A percentile compares a stretch with the other conserved stretches of the same genome.
Evolutionary conservation across 2,329 filamentous ascomycete species (phyloP).

Genomic region (Fusarium zealandicum): DNA sequence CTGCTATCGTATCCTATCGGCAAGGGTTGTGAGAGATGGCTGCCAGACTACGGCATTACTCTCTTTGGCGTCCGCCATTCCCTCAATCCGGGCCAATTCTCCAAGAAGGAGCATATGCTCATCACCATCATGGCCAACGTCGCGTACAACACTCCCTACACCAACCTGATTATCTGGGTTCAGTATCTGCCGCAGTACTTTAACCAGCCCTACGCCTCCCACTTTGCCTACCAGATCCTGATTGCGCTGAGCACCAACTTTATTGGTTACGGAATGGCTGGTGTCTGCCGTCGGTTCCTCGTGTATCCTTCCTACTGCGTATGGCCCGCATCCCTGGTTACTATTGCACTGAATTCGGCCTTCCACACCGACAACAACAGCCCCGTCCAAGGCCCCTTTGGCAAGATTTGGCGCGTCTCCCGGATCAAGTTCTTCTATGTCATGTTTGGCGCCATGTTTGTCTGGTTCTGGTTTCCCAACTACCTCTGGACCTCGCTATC

Average conservation of each 20-base stretch:
- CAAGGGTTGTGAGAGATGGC: constrained; percentile 56
- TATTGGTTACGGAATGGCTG: constrained; percentile 67
- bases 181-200: constrained; percentile 62
- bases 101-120: constrained; percentile 67
- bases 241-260: constrained; percentile 64
- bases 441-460: constrained; percentile 60
- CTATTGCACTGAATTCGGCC: constrained; percentile 61
- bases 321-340: constrained; percentile 64
- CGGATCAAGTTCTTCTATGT: constrained; percentile 60
- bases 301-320: constrained; percentile 64
- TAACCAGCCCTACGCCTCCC: constrained; percentile 60
- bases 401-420: constrained; percentile 54
- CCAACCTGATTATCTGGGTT: constrained; percentile 63
- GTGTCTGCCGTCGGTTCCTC: constrained; percentile 60
- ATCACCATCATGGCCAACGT: constrained; percentile 70
- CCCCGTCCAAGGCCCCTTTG: constrained; percentile 52
- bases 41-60: constrained; percentile 60
- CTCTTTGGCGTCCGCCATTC: constrained; percentile 55
- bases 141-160: constrained; percentile 60
- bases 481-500: constrained; percentile 61
- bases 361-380: constrained; percentile 57
- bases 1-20: constrained; percentile 64
- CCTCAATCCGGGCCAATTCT: constrained; percentile 64
- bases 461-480: constrained; percentile 66
- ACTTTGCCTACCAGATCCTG: constrained; percentile 62